Conservation (phyloP, 1,284 basidiomycete genomes). For the Ceraceosorus bombacis region DNA sequence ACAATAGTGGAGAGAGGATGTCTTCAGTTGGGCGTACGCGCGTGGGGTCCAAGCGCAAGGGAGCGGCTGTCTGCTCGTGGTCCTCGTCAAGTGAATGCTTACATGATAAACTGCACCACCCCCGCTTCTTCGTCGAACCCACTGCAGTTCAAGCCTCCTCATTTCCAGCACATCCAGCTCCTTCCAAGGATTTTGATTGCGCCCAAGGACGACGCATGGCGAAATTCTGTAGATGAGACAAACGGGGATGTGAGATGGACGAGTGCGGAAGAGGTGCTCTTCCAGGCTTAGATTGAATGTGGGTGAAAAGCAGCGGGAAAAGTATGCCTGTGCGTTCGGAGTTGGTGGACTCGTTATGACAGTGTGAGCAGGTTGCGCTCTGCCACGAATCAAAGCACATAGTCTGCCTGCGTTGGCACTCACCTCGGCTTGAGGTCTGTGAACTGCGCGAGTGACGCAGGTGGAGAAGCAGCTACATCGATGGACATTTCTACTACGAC, state of each 20-base stretch:
- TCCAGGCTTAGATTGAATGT: conserved; percentile 91
- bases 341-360: not conserved
- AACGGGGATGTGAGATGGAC: conserved; percentile 48
- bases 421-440: no score
- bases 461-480: no score
- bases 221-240: conserved; percentile 80
- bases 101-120: conserved; percentile 99
- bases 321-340: conserved; percentile 54
- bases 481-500: no score
- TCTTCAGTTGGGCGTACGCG: no score
- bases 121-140: conserved; percentile 79
- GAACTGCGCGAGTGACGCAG: no score
- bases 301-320: conserved; percentile 74
- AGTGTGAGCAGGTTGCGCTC: no score
- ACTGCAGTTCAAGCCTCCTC: conserved; percentile 58
- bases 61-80: not conserved
- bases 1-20: conserved; percentile 5
- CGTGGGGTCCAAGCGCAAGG: no score
- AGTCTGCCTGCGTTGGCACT: no score
- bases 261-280: conserved; percentile 52
- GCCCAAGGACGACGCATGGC: conserved; percentile 86
- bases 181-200: conserved; percentile 98
- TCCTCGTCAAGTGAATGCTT: conserved; percentile 42
- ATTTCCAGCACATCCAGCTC: conserved; percentile 71
- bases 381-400: no score